Conservation (phyloP, 306 rosid species). For the Cicer chorassanicum region DNA sequence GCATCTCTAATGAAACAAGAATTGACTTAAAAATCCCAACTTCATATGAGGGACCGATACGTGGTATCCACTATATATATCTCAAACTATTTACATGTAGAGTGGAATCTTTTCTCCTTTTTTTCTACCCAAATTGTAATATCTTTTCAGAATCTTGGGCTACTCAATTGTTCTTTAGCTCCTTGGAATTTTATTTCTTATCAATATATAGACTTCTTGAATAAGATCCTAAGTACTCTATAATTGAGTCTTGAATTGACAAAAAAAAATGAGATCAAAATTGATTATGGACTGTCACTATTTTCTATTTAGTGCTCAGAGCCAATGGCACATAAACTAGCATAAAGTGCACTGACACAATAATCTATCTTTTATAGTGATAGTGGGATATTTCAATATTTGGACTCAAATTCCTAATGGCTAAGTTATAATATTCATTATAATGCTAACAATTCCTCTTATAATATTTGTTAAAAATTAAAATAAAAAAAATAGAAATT, state of each 20-base stretch:
- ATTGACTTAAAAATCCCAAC: too few species aligned
- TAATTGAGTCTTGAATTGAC: conserved; percentile 47
- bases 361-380: conserved; percentile 41
- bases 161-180: conserved; percentile 34
- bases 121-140: not conserved
- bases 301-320: conserved; percentile 37
- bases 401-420: conserved; percentile 50
- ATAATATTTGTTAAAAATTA: too few species aligned
- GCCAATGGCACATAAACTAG: conserved; percentile 46
- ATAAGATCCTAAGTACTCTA: not conserved
- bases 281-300: conserved; percentile 9
- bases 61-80: conserved; percentile 46
- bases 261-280: conserved; percentile 6
- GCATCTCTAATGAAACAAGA: too few species aligned
- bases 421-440: conserved; percentile 43
- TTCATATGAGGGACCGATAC: not conserved
- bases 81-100: not conserved
- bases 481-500: too few species aligned
- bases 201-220: not conserved
- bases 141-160: conserved; percentile 43
- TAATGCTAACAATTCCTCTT: too few species aligned
- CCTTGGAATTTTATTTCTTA: conserved; percentile 21
- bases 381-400: conserved; percentile 50
- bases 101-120: not conserved
- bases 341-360: conserved; percentile 50